Evolutionary conservation across 148 eudicot genomes (phyloP), one percentile per base, ranked within the genome.

Genomic region (Hydrangea macrophylla): DNA sequence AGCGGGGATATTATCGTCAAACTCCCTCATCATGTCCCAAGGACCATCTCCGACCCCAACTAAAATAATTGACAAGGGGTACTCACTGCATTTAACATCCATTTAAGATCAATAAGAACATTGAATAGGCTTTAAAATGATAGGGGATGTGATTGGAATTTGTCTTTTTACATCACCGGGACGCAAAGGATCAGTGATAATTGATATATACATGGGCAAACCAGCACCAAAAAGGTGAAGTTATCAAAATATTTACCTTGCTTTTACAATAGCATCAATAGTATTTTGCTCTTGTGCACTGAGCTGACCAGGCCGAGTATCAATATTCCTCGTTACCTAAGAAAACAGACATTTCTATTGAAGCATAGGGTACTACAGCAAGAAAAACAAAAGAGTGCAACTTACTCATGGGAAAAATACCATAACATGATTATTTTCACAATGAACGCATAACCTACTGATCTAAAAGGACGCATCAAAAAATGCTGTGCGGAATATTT

Each of bases 11-110:
- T 86, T 86, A 76, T 90, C 91, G 26, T 90, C 97, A 68, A 90
- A 90, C 65, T 84, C 86, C 76, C 69, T 81, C 97, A 90, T 90
- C 84, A 76, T 84, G 81, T 90, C 93, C 97, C 97, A 90, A 3
- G 94, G 97, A 11, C 97, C 97, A 62, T 90, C 97, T 50, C 97
- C 97, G 37, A 90, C 94, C 67, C 97, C 94, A 30, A 91, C 97
- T 51, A 91, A 70, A 39, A 88, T 82, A 58, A 91, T 88, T 54
- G 94, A 91, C 75, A 91, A 78, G 39, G 97, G 92, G 69, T 86
- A 86, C 36, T 84, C 74, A 65, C 97, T 91, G 86, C 64, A 80
- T 58, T n/a, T 10, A 17, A 76, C 23, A 33, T 45, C 51, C 69
- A 64, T 48, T 3, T 48, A 18, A 48, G 53, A 48, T 18, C n/a